Evolutionary conservation across 495 filamentous ascomycete genomes (phyloP).

Genomic region (Neurospora sp.): DNA sequence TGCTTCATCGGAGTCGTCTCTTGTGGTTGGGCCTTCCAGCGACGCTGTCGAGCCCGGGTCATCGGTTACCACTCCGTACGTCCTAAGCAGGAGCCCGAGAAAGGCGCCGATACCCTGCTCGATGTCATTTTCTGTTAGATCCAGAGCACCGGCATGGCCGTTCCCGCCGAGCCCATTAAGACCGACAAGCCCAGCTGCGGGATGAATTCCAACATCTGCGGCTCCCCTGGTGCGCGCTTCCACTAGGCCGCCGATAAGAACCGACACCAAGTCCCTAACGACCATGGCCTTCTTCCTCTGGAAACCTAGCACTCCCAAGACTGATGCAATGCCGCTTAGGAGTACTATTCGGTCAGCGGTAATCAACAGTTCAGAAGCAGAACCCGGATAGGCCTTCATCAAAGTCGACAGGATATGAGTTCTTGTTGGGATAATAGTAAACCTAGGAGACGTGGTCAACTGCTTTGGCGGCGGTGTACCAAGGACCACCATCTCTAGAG

Average conservation of each 20-base stretch:
- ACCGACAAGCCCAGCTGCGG: constrained; percentile 70
- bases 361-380: constrained; percentile 49
- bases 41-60: constrained; percentile 8
- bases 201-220: constrained; percentile 90
- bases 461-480: constrained; percentile 23
- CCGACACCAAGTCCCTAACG: constrained; percentile 70
- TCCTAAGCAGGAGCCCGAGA: constrained; percentile 36
- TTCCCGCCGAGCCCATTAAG: constrained; percentile 38
- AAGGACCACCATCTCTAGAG: constrained; percentile 55
- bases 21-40: constrained; percentile 4
- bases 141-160: constrained; percentile 47
- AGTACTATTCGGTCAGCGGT: constrained; percentile 65
- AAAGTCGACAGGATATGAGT: constrained; percentile 60
- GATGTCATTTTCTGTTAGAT: constrained; percentile 65
- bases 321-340: constrained; percentile 75
- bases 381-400: constrained; percentile 62
- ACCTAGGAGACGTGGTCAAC: constrained; percentile 32
- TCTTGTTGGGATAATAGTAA: constrained; percentile 44
- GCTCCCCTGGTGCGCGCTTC: constrained; percentile 87
- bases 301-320: constrained; percentile 65
- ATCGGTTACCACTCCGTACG: constrained; percentile 40
- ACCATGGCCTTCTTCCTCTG: constrained; percentile 82
- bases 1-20: constrained; percentile 37
- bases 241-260: constrained; percentile 75
- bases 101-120: constrained; percentile 57